phyloP scores from a whole-genome alignment of 164 flowering plant species.

The Cinnamomum micranthum region DNA sequence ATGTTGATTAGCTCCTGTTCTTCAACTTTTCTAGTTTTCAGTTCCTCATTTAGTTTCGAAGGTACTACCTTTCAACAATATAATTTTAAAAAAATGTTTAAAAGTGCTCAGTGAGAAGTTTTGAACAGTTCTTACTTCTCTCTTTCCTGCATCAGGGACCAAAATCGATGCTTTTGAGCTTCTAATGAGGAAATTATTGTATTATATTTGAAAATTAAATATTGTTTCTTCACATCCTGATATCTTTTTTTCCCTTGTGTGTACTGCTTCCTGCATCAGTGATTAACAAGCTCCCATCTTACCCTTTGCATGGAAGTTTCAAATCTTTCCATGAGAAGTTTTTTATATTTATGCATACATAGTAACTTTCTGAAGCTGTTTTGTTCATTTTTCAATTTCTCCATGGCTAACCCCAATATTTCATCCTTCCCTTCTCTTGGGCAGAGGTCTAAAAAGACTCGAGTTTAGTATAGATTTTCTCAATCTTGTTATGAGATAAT shows the following conservation, averaged over 20 bases:
- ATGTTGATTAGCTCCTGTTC: too few species aligned
- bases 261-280: not conserved
- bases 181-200: too few species aligned
- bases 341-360: too few species aligned
- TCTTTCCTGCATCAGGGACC: too few species aligned
- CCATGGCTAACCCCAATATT: not conserved
- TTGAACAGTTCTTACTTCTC: too few species aligned
- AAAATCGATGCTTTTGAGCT: too few species aligned
- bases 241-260: not conserved
- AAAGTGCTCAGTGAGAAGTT: too few species aligned
- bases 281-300: not conserved
- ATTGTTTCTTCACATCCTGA: not conserved
- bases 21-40: too few species aligned
- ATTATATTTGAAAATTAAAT: too few species aligned
- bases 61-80: too few species aligned
- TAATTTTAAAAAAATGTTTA: too few species aligned
- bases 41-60: too few species aligned
- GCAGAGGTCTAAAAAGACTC: not conserved
- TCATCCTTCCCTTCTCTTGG: not conserved
- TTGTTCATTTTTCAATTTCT: not conserved
- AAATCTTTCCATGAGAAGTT: not conserved
- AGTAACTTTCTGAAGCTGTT: not conserved
- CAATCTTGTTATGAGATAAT: not conserved
- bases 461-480: not conserved
- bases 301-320: not conserved